phyloP scores from a whole-genome alignment of 139 green algal genomes.

The Coccomyxa sp. region DNA sequence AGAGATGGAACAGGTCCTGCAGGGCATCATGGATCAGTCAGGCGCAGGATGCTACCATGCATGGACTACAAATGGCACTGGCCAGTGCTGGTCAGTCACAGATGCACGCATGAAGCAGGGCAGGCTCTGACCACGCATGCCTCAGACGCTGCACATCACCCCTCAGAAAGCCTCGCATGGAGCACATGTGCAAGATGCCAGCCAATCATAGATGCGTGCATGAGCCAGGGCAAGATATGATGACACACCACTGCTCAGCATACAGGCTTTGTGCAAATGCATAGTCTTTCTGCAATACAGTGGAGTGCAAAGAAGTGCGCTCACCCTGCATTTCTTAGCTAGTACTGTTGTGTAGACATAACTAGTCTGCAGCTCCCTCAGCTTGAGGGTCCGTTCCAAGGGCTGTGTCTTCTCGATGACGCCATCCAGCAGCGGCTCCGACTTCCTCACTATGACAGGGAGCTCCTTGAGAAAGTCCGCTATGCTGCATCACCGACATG shows the following conservation, averaged over 20 bases:
- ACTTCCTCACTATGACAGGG: slow-evolving; percentile 4
- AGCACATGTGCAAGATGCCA: no score
- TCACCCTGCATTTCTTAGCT: slow-evolving; percentile 23
- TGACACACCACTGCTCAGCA: neutral
- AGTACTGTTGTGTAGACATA: slow-evolving; percentile 27
- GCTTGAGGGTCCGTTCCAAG: slow-evolving; percentile 10
- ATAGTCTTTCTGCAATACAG: no score
- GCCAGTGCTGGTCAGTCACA: no score
- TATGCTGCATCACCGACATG: slow-evolving; percentile 9
- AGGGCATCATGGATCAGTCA: no score
- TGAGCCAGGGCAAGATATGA: neutral
- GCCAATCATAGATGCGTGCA: neutral
- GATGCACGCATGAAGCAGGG: no score
- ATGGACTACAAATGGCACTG: no score
- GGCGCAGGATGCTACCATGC: no score
- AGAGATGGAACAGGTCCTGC: slow-evolving; percentile 19
- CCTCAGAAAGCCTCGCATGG: no score
- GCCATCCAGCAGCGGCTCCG: neutral
- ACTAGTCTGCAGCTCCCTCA: slow-evolving; percentile 27
- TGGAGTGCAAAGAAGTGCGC: neutral
- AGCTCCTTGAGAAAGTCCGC: slow-evolving; percentile 28
- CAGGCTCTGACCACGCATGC: no score
- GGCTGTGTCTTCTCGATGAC: neutral
- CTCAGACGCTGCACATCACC: no score
- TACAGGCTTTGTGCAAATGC: no score